Evolutionary conservation across 2,329 filamentous ascomycete genomes (phyloP), one percentile per base, ranked within the genome.

Genomic region (Ophiostoma perfectum): DNA sequence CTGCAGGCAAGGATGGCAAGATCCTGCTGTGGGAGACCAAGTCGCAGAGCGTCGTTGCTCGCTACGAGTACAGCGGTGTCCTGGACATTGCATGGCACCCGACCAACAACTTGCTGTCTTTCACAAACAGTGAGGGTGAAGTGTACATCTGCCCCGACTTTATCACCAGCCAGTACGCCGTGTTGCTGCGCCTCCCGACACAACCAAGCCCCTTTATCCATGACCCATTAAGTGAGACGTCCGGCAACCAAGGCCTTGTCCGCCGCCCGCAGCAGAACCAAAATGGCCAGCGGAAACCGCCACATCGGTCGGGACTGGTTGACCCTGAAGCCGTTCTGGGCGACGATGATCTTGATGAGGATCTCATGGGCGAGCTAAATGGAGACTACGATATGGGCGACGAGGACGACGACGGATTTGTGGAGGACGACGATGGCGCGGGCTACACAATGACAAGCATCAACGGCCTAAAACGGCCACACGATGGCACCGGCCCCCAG

Each of bases 351-450:
- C 65, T 68, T 49, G 66, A 68, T 38, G 64, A 64, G 49, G 67
- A 70, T 36, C 47, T 65, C 14, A 41, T 68, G 55, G 41, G 27
- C 49, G 49, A 58, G 52, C 44, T 60, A 3, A 64, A 64, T 27
- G 42, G 18, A 11, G 16, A 67, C 41, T 60, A 95, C 76, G 92
- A 93, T 66, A 87, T 79, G 47, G 75, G 71, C 55, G 68, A 78
- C 65, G 80, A 76, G 44, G 75, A 86, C 75, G 76, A 82, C 39
- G 90, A 92, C 58, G 92, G 92, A 71, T 99, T 98, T 76, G 91
- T 99, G 1, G 88, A 93, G 5, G 95, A 99, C 74, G 95, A 99
- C 72, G 95, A 99, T 75, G 93, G 93, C 11, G 94, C 93, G 45
- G 95, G 94, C 58, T 98, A 98, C 78, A 85, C 88, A 1, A 39